phyloP scores from a whole-genome alignment of 805 yeast genomes.

The Ogataea polymorpha region DNA sequence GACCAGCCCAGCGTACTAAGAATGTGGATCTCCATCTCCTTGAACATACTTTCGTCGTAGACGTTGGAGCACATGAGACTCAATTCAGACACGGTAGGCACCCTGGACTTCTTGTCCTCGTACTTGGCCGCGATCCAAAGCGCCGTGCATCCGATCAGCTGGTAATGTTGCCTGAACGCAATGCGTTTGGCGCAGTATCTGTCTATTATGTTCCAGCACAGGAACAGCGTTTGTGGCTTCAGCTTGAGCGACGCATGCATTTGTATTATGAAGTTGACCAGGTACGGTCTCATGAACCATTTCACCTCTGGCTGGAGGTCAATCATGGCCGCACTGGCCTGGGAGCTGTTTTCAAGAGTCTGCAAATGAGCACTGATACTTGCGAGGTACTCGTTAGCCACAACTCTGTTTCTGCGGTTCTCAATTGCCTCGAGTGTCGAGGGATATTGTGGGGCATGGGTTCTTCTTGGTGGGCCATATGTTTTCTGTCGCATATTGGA shows the following conservation, averaged over 20 bases:
- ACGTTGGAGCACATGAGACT: slow-evolving; percentile 56
- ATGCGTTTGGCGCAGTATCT: slow-evolving; percentile 87
- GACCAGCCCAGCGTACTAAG: slow-evolving; percentile 40
- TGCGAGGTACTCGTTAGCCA: slow-evolving; percentile 41
- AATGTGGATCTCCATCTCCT: slow-evolving; percentile 46
- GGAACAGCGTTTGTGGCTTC: slow-evolving; percentile 65
- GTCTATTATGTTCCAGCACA: slow-evolving; percentile 75
- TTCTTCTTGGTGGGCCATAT: slow-evolving; percentile 37
- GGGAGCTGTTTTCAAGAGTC: slow-evolving; percentile 37
- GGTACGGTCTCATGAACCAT: slow-evolving; percentile 65
- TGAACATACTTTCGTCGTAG: slow-evolving; percentile 46
- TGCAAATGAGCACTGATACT: slow-evolving; percentile 40
- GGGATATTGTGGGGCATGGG: slow-evolving; percentile 34
- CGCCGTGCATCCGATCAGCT: slow-evolving; percentile 86
- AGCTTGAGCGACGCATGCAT: slow-evolving; percentile 55
- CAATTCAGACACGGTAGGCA: slow-evolving; percentile 53
- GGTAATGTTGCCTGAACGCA: slow-evolving; percentile 81
- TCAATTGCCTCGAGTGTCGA: slow-evolving; percentile 46
- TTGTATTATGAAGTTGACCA: slow-evolving; percentile 79
- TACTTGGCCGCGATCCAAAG: slow-evolving; percentile 89
- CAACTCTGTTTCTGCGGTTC: slow-evolving; percentile 40
- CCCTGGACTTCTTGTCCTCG: slow-evolving; percentile 58
- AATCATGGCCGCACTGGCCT: slow-evolving; percentile 52
- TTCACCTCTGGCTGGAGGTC: slow-evolving; percentile 86
- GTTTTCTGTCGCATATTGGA: slow-evolving; percentile 16